A percentile compares a stretch with the other conserved stretches of the same genome.
Evolutionary conservation across 176 grass and related monocot genomes (phyloP).

Genomic region (Panicum miliaceum): DNA sequence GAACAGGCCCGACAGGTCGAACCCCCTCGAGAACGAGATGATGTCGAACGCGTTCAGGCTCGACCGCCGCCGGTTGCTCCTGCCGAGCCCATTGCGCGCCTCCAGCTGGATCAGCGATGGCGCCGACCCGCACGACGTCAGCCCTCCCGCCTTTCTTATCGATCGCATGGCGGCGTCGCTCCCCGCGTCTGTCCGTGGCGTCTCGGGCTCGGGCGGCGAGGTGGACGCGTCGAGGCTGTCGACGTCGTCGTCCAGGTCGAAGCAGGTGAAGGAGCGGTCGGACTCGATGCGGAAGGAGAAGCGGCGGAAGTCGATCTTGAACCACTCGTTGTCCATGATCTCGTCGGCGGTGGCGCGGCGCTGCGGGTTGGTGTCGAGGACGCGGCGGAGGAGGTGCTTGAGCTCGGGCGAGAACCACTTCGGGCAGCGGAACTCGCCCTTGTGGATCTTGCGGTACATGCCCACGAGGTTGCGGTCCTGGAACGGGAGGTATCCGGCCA

Average conservation of each 20-base stretch:
- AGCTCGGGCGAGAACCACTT: constrained; percentile 87
- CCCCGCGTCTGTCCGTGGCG: constrained; percentile 30
- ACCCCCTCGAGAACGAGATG: constrained; percentile 90
- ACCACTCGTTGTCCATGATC: constrained; percentile 88
- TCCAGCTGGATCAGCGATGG: constrained; percentile 67
- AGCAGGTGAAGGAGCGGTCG: constrained; percentile 71
- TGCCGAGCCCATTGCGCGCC: constrained; percentile 25
- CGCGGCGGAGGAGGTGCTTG: constrained; percentile 56
- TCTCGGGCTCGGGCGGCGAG: constrained; percentile 42
- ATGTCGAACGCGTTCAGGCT: constrained; percentile 98
- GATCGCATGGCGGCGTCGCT: neutral
- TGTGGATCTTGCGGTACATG: constrained; percentile 99
- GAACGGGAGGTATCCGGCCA: constrained; percentile 87
- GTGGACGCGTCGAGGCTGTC: neutral
- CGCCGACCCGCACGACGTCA: constrained; percentile 70
- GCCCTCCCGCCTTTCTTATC: neutral
- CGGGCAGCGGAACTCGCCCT: constrained; percentile 86
- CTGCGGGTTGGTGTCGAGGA: constrained; percentile 75
- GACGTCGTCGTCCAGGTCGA: constrained; percentile 50
- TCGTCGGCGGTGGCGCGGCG: constrained; percentile 63
- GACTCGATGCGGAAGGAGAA: constrained; percentile 91
- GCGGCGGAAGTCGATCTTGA: constrained; percentile 81
- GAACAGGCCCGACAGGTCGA: constrained; percentile 87
- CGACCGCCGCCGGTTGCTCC: constrained; percentile 58
- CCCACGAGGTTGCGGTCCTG: constrained; percentile 76